Percentiles rank a stretch among this genome's conserved stretches.
These are phyloP conservation scores for Elaphomyces granulatus DNA, from an alignment of 495 filamentous ascomycete genomes.

Conservation along the genomic window DNA sequence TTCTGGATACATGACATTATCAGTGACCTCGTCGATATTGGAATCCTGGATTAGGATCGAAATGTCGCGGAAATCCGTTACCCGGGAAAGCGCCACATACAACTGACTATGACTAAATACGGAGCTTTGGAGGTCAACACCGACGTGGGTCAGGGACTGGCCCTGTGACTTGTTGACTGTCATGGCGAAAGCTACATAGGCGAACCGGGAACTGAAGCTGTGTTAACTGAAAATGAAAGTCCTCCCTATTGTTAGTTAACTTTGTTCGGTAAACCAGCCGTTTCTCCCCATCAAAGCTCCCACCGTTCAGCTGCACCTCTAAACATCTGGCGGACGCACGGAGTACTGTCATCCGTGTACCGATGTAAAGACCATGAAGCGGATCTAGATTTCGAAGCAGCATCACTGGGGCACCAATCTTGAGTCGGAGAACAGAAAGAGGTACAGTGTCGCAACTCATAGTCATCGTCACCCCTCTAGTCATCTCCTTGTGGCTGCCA, in stretches of 20 bases:
- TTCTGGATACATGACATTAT: not conserved
- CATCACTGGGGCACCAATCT: too few species aligned
- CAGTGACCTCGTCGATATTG: not conserved
- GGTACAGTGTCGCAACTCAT: too few species aligned
- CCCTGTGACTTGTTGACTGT: conserved; percentile 1
- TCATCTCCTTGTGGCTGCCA: too few species aligned
- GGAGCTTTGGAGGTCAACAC: not conserved
- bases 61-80: not conserved
- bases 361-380: too few species aligned
- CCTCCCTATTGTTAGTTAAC: not conserved
- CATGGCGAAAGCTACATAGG: conserved; percentile 1
- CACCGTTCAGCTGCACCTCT: too few species aligned
- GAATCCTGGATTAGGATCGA: not conserved
- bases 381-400: too few species aligned
- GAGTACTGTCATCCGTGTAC: not conserved
- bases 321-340: too few species aligned
- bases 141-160: not conserved
- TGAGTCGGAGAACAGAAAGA: too few species aligned
- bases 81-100: not conserved
- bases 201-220: not conserved
- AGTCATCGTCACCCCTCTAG: too few species aligned
- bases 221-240: not conserved
- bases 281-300: too few species aligned
- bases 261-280: too few species aligned
- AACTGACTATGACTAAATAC: not conserved